Evolutionary conservation across 2,329 filamentous ascomycete species (phyloP).

Genomic region (Talaromyces atroroseus): DNA sequence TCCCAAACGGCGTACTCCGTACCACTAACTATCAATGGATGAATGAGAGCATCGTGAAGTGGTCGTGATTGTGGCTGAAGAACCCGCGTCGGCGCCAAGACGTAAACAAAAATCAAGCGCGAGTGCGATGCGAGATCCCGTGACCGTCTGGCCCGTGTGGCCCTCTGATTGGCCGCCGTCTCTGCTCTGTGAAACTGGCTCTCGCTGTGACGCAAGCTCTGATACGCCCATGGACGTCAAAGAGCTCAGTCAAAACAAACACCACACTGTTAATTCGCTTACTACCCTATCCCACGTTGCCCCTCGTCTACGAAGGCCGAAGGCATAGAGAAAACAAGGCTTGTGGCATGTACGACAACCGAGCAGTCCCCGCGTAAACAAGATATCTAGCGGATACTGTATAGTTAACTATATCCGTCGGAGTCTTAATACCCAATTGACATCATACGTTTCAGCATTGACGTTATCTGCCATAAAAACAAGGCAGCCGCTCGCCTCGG

Average conservation of each 20-base stretch:
- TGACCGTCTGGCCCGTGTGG: not conserved
- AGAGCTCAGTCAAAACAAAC: not conserved
- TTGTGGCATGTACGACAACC: not conserved
- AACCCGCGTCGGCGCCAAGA: conserved; percentile 11
- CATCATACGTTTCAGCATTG: not conserved
- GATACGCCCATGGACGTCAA: not conserved
- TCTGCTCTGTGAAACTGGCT: not conserved
- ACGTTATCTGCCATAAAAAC: not conserved
- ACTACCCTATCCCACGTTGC: no score
- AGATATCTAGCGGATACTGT: no score
- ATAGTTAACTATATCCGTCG: no score
- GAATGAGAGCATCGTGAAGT: no score
- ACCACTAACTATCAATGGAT: no score
- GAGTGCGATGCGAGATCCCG: conserved; percentile 10
- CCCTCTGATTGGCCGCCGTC: not conserved
- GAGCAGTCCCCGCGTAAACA: no score
- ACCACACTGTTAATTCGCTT: not conserved
- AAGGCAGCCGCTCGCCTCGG: not conserved
- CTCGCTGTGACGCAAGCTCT: no score
- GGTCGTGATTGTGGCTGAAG: no score
- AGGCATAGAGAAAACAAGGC: not conserved
- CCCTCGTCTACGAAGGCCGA: no score
- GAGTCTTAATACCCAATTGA: not conserved
- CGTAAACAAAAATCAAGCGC: conserved; percentile 13
- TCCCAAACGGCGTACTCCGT: no score